phyloP scores from a whole-genome alignment of 257 asterid genomes.

The Linderniella brevidens region DNA sequence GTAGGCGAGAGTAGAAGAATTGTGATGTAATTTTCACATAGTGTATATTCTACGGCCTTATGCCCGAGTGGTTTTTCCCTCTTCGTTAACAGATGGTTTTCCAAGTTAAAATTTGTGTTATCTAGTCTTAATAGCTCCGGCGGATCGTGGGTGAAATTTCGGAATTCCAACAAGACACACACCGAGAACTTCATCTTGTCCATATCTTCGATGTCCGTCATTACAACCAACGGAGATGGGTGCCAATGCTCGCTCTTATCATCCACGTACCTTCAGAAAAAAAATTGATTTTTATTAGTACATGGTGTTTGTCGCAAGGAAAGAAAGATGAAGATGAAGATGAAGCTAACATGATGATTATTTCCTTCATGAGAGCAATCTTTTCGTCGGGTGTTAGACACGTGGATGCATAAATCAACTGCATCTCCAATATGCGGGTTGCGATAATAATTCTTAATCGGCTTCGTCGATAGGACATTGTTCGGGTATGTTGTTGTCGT shows the following conservation, averaged over 20 bases:
- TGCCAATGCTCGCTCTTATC: conserved; percentile 67
- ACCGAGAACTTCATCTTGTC: conserved; percentile 64
- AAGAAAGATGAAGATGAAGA: not conserved
- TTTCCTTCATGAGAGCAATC: conserved; percentile 54
- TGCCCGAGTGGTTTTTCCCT: no score
- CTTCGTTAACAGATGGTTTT: no score
- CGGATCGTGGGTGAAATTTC: no score
- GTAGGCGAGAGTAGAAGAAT: no score
- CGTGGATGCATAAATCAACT: conserved; percentile 53
- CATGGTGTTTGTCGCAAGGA: not conserved
- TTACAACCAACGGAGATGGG: conserved; percentile 48
- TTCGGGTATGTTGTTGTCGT: conserved; percentile 76
- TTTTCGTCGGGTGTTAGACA: conserved; percentile 66
- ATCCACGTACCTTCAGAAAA: conserved; percentile 40
- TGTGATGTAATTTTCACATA: no score
- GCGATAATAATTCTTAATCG: conserved; percentile 14
- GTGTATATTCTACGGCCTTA: no score
- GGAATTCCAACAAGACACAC: no score
- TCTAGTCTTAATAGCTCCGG: no score
- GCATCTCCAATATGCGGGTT: conserved; percentile 89
- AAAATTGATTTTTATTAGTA: no score
- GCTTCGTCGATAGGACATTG: conserved; percentile 53
- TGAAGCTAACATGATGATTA: conserved; percentile 41
- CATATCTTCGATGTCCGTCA: conserved; percentile 80
- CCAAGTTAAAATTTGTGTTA: no score